These are phyloP conservation scores for Glebionis coronaria DNA, from an alignment of 129 eudicot genomes.

Conservation along the genomic window DNA sequence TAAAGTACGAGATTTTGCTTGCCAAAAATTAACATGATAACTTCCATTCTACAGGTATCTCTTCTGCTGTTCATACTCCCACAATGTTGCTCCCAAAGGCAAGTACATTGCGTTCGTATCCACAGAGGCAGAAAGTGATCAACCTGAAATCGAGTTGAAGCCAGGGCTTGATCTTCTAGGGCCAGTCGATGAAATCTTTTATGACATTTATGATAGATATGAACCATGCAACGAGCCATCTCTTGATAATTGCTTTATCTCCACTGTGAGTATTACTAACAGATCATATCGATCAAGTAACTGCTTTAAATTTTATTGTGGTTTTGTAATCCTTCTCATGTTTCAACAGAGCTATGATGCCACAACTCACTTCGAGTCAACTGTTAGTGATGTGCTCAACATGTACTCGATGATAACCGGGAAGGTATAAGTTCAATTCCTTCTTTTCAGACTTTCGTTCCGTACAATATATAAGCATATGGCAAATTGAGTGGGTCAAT, in stretches of 20 bases:
- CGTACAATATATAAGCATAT: no score
- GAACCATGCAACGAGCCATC: conserved; percentile 93
- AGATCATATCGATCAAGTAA: background rate
- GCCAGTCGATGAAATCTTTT: conserved; percentile 89
- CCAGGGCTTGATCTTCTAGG: conserved; percentile 92
- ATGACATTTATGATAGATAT: conserved; percentile 78
- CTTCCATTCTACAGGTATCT: conserved; percentile 58
- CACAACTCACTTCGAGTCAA: conserved; percentile 97
- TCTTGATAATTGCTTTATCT: conserved; percentile 83
- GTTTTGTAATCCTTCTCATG: conserved; percentile 19
- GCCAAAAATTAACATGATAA: background rate
- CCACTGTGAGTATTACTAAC: conserved; percentile 46
- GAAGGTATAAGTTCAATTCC: conserved; percentile 62
- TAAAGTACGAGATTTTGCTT: no score
- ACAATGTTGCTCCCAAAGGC: conserved; percentile 98
- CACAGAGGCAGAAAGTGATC: conserved; percentile 93
- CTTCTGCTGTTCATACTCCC: conserved; percentile 89
- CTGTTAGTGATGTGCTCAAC: conserved; percentile 88
- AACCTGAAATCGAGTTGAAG: conserved; percentile 77
- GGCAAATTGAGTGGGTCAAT: no score
- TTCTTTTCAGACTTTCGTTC: no score
- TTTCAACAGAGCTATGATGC: conserved; percentile 86
- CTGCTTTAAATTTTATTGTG: background rate
- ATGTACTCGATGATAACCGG: conserved; percentile 93
- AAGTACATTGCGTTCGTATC: conserved; percentile 96